Evolutionary conservation across 768 basidiomycete species (phyloP).

Genomic region (Agaricus blazei): DNA sequence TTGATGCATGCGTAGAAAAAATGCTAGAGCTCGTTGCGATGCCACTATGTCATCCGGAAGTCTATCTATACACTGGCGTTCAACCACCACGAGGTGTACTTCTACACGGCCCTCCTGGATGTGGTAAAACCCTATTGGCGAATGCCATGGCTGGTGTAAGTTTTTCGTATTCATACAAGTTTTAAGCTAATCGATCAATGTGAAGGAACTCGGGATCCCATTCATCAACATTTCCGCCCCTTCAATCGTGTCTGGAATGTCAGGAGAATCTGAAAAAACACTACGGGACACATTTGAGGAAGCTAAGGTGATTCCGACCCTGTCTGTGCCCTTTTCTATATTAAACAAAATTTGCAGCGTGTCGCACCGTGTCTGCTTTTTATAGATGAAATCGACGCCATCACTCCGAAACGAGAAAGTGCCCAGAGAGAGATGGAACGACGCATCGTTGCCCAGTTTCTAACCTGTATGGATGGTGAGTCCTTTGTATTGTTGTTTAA

Average conservation of each 20-base stretch:
- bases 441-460: slow-evolving; percentile 93
- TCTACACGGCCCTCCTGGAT: slow-evolving; percentile 93
- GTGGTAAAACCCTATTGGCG: slow-evolving; percentile 92
- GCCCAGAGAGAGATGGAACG: slow-evolving; percentile 98
- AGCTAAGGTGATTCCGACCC: slow-evolving; percentile 64
- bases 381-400: slow-evolving; percentile 97
- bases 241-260: slow-evolving; percentile 96
- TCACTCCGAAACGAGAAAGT: slow-evolving; percentile 96
- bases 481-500: neutral
- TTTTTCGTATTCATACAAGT: slow-evolving; percentile 10
- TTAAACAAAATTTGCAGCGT: slow-evolving; percentile 38
- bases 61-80: slow-evolving; percentile 91
- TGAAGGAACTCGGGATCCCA: slow-evolving; percentile 84
- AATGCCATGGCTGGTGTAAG: slow-evolving; percentile 93
- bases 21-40: slow-evolving; percentile 95
- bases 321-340: neutral
- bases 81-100: slow-evolving; percentile 90
- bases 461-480: slow-evolving; percentile 98
- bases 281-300: slow-evolving; percentile 95
- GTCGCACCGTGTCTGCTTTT: slow-evolving; percentile 91
- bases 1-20: slow-evolving; percentile 83
- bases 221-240: slow-evolving; percentile 96
- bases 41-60: slow-evolving; percentile 92
- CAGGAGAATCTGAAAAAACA: slow-evolving; percentile 97
- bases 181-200: slow-evolving; percentile 5